Evolutionary conservation across 805 yeast genomes (phyloP).

Genomic region (Suhomyces xylopsoci): DNA sequence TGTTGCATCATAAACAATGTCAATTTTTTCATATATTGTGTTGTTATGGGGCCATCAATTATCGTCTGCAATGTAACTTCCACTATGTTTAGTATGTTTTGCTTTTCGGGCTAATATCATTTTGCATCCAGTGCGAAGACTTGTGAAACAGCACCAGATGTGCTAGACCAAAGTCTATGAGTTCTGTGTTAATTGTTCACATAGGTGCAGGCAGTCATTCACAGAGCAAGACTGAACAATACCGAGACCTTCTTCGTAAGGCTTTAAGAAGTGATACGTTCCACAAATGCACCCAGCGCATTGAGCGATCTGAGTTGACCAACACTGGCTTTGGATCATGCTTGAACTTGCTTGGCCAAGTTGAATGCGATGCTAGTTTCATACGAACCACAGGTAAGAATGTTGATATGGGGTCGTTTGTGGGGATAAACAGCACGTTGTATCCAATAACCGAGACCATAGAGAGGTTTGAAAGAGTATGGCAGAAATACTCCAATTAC

Average conservation of each 20-base stretch:
- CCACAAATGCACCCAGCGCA: constrained; percentile 14
- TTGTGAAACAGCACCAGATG: background rate
- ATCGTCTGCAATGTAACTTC: background rate
- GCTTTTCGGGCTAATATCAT: background rate
- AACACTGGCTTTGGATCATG: constrained; percentile 52
- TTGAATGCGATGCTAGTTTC: constrained; percentile 45
- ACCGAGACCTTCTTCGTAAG: constrained; percentile 25
- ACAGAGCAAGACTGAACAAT: constrained; percentile 12
- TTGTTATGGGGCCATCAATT: background rate
- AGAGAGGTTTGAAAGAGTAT: constrained; percentile 22
- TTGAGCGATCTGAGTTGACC: constrained; percentile 42
- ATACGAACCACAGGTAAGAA: constrained; percentile 12
- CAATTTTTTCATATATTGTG: background rate
- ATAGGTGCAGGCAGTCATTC: constrained; percentile 53
- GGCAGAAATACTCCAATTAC: constrained; percentile 5
- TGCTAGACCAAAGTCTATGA: background rate
- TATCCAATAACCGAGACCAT: constrained; percentile 32
- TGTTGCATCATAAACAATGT: background rate
- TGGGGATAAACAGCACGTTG: constrained; percentile 8
- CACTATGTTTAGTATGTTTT: background rate
- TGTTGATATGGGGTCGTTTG: constrained; percentile 5
- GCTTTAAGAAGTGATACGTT: constrained; percentile 18
- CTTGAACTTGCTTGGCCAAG: constrained; percentile 37
- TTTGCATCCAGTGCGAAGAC: constrained; percentile 1
- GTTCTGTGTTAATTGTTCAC: constrained; percentile 27